Evolutionary conservation across 2,329 filamentous ascomycete genomes (phyloP), one percentile per base, ranked within the genome.

Genomic region (Endothia cerciana): DNA sequence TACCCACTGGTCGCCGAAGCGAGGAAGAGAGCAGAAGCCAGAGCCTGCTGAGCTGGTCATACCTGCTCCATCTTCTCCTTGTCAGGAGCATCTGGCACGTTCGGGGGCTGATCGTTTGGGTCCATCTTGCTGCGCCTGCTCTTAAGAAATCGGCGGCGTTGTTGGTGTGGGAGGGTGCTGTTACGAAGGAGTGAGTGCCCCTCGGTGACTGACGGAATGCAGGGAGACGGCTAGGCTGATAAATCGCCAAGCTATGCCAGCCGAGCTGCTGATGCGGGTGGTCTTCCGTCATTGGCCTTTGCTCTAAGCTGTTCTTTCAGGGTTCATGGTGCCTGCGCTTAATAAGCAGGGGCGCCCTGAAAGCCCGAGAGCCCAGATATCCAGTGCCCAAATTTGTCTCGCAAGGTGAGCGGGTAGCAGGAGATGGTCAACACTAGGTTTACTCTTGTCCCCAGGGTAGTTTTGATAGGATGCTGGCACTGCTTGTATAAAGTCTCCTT

Each of bases 51-150:
- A 49, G 64, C 65, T 65, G 66, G 62, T 47, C 53, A 33, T 74
- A 81, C 83, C 81, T 85, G 81, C 67, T 85, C 84, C 83, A 87
- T 87, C 74, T 83, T 85, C 73, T 86, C 83, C 72, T 83, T 81
- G 71, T 87, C 84, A 28, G 85, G 85, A 67, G 82, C 85, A 71
- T 87, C 85, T 59, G 78, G 78, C 71, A 76, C 76, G 76, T 28
- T 77, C 25, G 74, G 70, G 28, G 71, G 77, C 70, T 79, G 78
- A 65, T 82, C 78, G 74, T 79, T 79, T 17, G 81, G 77, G 70
- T 85, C 82, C 83, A 85, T 80, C n/a, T 45, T 79, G 65, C n/a
- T 43, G 33, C 28, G 41, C 45, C 47, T 25, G 22, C 38, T 43
- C 22, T 36, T 19, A 3, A 41, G 25, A 30, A 28, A 36, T 62